These are phyloP conservation scores for Diaporthe caulivora DNA, from an alignment of 2,329 filamentous ascomycete genomes.

Conservation along the genomic window DNA sequence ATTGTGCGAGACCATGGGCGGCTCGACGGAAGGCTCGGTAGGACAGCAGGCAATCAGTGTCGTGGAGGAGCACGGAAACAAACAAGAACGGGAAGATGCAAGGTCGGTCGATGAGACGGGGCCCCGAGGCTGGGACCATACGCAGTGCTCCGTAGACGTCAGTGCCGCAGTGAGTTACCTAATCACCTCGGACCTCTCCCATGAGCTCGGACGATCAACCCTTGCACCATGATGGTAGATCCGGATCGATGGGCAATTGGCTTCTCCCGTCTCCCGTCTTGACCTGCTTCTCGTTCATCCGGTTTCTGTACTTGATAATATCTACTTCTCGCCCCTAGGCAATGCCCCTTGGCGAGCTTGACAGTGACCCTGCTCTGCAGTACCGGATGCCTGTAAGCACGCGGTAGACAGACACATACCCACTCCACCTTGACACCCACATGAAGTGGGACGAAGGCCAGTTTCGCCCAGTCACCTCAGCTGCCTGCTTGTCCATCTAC, in stretches of 20 bases:
- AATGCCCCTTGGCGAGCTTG: background rate
- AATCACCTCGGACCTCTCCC: constrained; percentile 11
- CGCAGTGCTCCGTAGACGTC: background rate
- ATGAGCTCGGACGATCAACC: background rate
- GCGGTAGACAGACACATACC: background rate
- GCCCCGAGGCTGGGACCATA: constrained; percentile 4
- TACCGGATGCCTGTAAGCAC: background rate
- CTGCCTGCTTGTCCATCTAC: background rate
- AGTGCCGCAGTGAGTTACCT: constrained; percentile 19
- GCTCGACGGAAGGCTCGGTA: constrained; percentile 32
- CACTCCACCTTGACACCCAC: background rate
- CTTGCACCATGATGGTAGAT: background rate
- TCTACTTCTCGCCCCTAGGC: background rate
- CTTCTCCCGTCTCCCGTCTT: background rate
- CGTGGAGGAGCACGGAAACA: too few species aligned
- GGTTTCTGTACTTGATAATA: background rate
- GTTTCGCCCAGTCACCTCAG: background rate
- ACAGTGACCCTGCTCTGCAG: background rate
- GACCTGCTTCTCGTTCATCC: background rate
- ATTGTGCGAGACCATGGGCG: background rate
- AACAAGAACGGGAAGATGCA: background rate
- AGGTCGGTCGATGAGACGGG: constrained; percentile 13
- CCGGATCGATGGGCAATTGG: background rate
- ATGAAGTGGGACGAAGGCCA: background rate
- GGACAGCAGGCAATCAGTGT: constrained; percentile 2